A percentile compares a stretch with the other conserved stretches of the same genome.
These are phyloP conservation scores for Aspergillus texensis DNA, from an alignment of 2,329 filamentous ascomycete species.

Conservation along the genomic window DNA sequence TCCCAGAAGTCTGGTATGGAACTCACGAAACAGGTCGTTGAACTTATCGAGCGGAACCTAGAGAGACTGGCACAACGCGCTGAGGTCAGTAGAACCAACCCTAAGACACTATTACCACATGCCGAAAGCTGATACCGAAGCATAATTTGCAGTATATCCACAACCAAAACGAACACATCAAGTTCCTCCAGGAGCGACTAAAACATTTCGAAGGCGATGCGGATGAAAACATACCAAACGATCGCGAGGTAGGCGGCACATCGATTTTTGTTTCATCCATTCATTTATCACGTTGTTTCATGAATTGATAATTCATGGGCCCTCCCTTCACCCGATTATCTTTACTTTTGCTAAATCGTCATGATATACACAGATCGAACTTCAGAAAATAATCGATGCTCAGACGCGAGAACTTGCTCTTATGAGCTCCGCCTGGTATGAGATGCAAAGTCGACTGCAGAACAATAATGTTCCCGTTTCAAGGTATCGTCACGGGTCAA, in stretches of 20 bases:
- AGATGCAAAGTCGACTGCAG: slow-evolving; percentile 49
- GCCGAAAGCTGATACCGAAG: slow-evolving; percentile 18
- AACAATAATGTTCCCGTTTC: slow-evolving; percentile 47
- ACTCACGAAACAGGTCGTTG: slow-evolving; percentile 49
- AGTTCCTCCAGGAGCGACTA: slow-evolving; percentile 45
- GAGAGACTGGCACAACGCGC: slow-evolving; percentile 46
- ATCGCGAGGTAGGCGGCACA: slow-evolving; percentile 40
- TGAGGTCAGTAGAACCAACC: slow-evolving; percentile 38
- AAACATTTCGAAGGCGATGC: slow-evolving; percentile 42
- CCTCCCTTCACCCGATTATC: background rate
- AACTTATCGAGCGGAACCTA: slow-evolving; percentile 59
- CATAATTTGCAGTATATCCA: slow-evolving; percentile 40
- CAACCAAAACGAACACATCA: slow-evolving; percentile 47
- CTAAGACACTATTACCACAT: slow-evolving; percentile 10
- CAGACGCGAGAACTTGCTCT: slow-evolving; percentile 48
- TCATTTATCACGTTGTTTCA: background rate
- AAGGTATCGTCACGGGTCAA: slow-evolving; percentile 42
- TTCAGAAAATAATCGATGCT: slow-evolving; percentile 43
- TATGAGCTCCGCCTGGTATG: slow-evolving; percentile 52
- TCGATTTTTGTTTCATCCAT: background rate
- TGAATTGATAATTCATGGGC: background rate
- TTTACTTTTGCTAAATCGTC: slow-evolving; percentile 18
- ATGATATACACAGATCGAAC: slow-evolving; percentile 36
- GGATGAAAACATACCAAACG: slow-evolving; percentile 40
- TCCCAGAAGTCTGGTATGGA: slow-evolving; percentile 42